Evolutionary conservation across 371 early-diverging fungal genomes (phyloP), one percentile per base, ranked within the genome.

Genomic region (Apophysomyces elegans): DNA sequence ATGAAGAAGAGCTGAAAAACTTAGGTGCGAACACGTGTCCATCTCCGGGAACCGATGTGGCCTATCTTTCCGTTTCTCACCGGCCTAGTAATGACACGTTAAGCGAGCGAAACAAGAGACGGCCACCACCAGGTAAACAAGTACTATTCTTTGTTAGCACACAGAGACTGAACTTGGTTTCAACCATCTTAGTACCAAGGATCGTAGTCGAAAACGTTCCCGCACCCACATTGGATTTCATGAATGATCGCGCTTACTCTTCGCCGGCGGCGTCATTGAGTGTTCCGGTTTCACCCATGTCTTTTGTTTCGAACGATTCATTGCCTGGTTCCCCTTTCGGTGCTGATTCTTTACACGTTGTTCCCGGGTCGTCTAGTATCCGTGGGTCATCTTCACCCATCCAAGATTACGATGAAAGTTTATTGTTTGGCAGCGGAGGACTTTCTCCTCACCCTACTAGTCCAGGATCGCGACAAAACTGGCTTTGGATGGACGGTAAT

Each of bases 1-100:
- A 79, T 37, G 80, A 82, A 56, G 75, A 74, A 9, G 83, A 82
- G 61, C 68, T 78, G 8, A 68, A 59, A 14, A 76, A 75, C 37
- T 38, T 79, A 7, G 72, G 74, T 14, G 43, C 47, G 59, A 47
- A 32, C 59, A 36, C 41, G 62, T 41, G 16, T 50, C 54, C 66
- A 13, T 58, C 64, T 18, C 9, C 56, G 43, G 64, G 46, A 47
- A 54, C 62, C 4, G 45, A 56, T n/a, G 61, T 61, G 39, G 50
- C 37, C 4, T 66, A 21, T 50, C 54, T 50, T n/a, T 16, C 54
- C 18, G 11, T 50, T 18, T 21, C 54, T 9, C 54, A 50, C 9
- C 54, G 21, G 9, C 54, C 18, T 9, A 50, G 54, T 21, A 50
- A 21, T 11, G 54, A 50, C n/a, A 50, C 16, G 65, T 5, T 58